Percentiles rank a stretch among this genome's conserved stretches.
Conservation (phyloP, 1,284 basidiomycete species). For the Cutaneotrichosporon sp. region DNA sequence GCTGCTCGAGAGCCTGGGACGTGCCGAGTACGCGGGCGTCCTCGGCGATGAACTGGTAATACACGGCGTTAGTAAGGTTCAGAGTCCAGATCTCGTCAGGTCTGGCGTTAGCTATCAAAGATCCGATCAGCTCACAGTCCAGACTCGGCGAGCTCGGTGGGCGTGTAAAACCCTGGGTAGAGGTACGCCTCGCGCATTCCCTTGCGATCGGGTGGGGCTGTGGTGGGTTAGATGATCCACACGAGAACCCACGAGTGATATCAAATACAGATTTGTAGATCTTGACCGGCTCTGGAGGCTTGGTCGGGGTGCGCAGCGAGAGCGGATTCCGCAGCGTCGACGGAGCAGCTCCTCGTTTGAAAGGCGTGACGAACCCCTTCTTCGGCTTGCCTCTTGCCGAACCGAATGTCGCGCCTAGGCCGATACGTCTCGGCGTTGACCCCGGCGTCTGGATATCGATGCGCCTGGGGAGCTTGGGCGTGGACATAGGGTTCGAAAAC, state of each 20-base stretch:
- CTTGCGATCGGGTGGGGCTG: constrained; percentile 31
- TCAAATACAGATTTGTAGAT: constrained; percentile 43
- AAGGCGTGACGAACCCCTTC: constrained; percentile 47
- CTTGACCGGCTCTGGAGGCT: constrained; percentile 10
- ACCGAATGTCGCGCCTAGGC: constrained; percentile 41
- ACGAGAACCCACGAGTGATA: constrained; percentile 35
- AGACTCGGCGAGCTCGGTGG: constrained; percentile 59
- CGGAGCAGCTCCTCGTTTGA: constrained; percentile 32
- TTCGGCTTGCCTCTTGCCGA: constrained; percentile 12
- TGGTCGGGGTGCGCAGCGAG: neutral
- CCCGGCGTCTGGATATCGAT: constrained; percentile 38
- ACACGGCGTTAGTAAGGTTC: constrained; percentile 61
- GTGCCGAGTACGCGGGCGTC: constrained; percentile 29
- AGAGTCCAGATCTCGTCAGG: constrained; percentile 62
- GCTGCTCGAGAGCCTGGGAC: constrained; percentile 28
- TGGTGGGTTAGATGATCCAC: neutral
- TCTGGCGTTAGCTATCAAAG: constrained; percentile 25
- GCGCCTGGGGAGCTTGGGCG: constrained; percentile 21
- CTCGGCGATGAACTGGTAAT: constrained; percentile 63
- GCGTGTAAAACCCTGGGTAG: constrained; percentile 60
- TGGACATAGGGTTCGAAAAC: constrained; percentile 9
- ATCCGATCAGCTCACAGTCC: constrained; percentile 62
- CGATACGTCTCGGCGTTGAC: constrained; percentile 39
- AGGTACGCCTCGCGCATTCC: constrained; percentile 48
- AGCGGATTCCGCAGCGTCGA: constrained; percentile 13